Conservation (phyloP, 108 stramenopile genomes). For the Fistulifera pelliculosa region DNA sequence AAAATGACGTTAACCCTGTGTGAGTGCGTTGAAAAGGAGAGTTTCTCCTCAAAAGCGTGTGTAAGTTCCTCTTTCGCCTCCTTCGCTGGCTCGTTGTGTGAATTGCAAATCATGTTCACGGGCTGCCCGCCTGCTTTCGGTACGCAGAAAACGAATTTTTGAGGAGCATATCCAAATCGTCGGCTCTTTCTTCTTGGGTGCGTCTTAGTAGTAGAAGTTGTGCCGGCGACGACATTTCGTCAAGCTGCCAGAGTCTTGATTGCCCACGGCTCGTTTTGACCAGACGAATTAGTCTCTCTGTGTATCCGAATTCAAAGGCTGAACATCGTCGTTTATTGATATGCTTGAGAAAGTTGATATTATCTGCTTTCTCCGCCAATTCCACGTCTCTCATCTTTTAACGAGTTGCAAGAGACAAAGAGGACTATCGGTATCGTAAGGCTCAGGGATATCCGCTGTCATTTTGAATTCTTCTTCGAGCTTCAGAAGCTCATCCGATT, state of each 20-base stretch:
- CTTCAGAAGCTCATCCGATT: conserved; percentile 22
- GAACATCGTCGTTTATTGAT: conserved; percentile 50
- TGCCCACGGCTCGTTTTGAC: neutral
- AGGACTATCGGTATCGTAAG: conserved; percentile 19
- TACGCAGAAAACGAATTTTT: conserved; percentile 75
- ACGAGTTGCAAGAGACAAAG: no score
- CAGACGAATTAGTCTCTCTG: neutral
- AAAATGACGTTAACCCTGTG: conserved; percentile 19
- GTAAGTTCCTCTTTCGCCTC: conserved; percentile 12
- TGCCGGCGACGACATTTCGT: conserved; percentile 46
- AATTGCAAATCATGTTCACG: conserved; percentile 3
- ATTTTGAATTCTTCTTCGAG: conserved; percentile 7
- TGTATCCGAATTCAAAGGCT: conserved; percentile 26
- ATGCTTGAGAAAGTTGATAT: conserved; percentile 24
- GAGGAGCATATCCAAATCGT: conserved; percentile 43
- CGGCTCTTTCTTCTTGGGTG: conserved; percentile 39
- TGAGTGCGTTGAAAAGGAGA: conserved; percentile 20
- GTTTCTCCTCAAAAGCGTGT: conserved; percentile 40
- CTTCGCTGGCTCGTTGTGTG: neutral
- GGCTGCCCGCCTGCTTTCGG: conserved; percentile 51
- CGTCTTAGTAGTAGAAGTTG: conserved; percentile 52
- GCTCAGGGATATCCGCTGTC: conserved; percentile 14
- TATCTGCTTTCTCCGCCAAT: conserved; percentile 12
- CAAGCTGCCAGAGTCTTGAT: neutral
- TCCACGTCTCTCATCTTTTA: no score